A percentile compares a stretch with the other conserved stretches of the same genome.
These are phyloP conservation scores for Neurospora tetrasperma DNA, from an alignment of 495 filamentous ascomycete species.

Conservation along the genomic window DNA sequence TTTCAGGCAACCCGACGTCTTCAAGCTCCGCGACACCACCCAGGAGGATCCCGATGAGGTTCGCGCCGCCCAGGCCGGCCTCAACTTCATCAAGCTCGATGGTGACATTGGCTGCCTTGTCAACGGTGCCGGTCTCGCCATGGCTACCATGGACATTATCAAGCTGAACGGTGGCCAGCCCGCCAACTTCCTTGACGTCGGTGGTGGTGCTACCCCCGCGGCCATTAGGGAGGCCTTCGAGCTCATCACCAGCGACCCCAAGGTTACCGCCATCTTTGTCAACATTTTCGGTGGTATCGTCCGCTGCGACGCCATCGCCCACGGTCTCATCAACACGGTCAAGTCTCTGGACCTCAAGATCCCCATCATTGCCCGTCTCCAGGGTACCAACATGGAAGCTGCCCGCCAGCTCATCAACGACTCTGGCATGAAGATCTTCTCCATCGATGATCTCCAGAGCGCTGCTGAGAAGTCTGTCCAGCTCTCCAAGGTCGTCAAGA, in stretches of 20 bases:
- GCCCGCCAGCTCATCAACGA: slow-evolving; percentile 95
- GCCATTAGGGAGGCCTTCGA: slow-evolving; percentile 97
- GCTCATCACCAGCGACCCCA: slow-evolving; percentile 95
- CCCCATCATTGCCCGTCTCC: slow-evolving; percentile 89
- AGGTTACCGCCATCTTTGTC: slow-evolving; percentile 98
- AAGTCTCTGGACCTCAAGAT: slow-evolving; percentile 89
- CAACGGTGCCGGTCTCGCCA: slow-evolving; percentile 96
- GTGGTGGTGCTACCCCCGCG: slow-evolving; percentile 90
- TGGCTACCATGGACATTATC: slow-evolving; percentile 99
- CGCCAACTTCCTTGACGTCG: slow-evolving; percentile 98
- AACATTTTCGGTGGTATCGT: slow-evolving; percentile 99
- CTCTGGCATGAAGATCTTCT: slow-evolving; percentile 98
- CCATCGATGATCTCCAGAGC: slow-evolving; percentile 93
- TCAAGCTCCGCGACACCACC: slow-evolving; percentile 81
- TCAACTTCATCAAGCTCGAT: slow-evolving; percentile 99
- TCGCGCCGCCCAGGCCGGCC: slow-evolving; percentile 80
- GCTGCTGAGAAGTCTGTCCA: slow-evolving; percentile 98
- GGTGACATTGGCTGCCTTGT: slow-evolving; percentile 98
- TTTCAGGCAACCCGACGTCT: slow-evolving; percentile 93
- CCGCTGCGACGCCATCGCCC: slow-evolving; percentile 93
- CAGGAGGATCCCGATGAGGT: slow-evolving; percentile 98
- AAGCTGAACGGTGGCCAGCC: slow-evolving; percentile 95
- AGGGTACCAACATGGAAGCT: slow-evolving; percentile 97
- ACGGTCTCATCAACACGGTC: slow-evolving; percentile 89
- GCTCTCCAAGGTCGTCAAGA: slow-evolving; percentile 97